Percentiles rank a stretch among this genome's conserved stretches.
Conservation (phyloP, 805 yeast species). For the Kuraishia molischiana region DNA sequence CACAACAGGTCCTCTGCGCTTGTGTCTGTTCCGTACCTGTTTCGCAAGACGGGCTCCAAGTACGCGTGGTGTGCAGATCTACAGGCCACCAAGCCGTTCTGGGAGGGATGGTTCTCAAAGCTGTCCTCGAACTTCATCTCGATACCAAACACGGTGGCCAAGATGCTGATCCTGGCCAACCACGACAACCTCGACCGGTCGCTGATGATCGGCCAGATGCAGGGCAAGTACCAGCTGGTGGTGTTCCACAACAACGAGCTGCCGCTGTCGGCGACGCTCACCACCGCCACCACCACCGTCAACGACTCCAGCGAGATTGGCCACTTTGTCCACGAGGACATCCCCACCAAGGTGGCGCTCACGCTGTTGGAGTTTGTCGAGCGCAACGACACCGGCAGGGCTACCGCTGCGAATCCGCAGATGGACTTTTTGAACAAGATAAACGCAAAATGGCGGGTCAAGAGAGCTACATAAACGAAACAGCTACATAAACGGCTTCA, state of each 20-base stretch:
- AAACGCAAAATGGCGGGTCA: conserved; percentile 23
- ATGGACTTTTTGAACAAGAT: conserved; percentile 16
- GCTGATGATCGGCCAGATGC: conserved; percentile 87
- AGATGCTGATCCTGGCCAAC: conserved; percentile 75
- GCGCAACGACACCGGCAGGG: conserved; percentile 26
- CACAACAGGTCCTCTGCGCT: conserved; percentile 52
- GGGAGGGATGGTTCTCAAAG: conserved; percentile 74
- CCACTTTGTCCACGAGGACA: conserved; percentile 94
- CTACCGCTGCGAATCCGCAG: conserved; percentile 21
- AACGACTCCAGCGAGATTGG: conserved; percentile 48
- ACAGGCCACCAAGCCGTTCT: conserved; percentile 47
- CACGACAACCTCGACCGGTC: conserved; percentile 81
- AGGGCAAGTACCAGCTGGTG: conserved; percentile 59
- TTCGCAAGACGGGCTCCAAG: conserved; percentile 16
- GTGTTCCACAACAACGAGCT: background rate
- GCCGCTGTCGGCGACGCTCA: conserved; percentile 29
- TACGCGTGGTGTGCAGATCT: conserved; percentile 61
- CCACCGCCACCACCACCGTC: conserved; percentile 6
- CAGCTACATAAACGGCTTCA: background rate
- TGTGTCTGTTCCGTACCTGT: conserved; percentile 68
- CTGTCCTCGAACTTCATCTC: conserved; percentile 43
- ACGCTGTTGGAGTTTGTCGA: conserved; percentile 40
- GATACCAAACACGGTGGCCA: conserved; percentile 35
- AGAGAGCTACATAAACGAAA: conserved; percentile 8
- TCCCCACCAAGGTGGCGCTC: conserved; percentile 56